Base-by-base conservation (phyloP, 1,139 yeast genomes). In the Yamadazyma dushanensis region DNA sequence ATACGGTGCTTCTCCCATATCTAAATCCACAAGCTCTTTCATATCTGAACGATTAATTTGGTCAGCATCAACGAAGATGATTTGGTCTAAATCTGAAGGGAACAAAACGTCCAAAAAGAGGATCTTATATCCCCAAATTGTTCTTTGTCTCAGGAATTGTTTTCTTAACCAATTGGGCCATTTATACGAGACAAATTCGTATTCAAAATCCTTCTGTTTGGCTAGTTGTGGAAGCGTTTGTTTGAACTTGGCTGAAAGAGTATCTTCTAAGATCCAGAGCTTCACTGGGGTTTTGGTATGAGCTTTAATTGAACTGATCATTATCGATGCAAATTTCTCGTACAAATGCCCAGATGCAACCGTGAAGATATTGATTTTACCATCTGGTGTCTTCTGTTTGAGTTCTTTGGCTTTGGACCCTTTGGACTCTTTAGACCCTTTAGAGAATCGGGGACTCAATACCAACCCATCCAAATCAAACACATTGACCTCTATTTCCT, bases 161-260 rank as follows among this genome's bases (percentile, higher is more conserved):
- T 70, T 71, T 31, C 94, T 72, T 19, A 92, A 66, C 95, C 97
- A 92, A 16, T 68, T 61, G 8, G 98, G 98, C 98, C 98, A 92
- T 46, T 84, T 83, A 58, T 86, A 92, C 2, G 83, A 77, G 14
- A 92, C 70, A 30, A 86, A 61, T 50, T 88, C 90, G 49, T 82
- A 86, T 31, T 80, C 73, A 45, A 86, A 79, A 1, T 73, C 72
- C 43, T 71, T 73, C 35, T 73, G 53, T n/a, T 63, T 56, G 0
- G 94, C 81, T 31, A 89, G 54, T n/a, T 52, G 46, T 0, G 88
- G 85, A n/a, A 88, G 54, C 35, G 77, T 70, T 28, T 62, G 54
- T 50, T 76, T 80, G 53, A 89, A 82, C 4, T 77, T 66, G 2
- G 89, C 80, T 1, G 95, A 83, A 57, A 86, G 63, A 51, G 73